Evolutionary conservation across 2,329 filamentous ascomycete genomes (phyloP), one percentile per base, ranked within the genome.

Genomic region (Daldinia sp.): DNA sequence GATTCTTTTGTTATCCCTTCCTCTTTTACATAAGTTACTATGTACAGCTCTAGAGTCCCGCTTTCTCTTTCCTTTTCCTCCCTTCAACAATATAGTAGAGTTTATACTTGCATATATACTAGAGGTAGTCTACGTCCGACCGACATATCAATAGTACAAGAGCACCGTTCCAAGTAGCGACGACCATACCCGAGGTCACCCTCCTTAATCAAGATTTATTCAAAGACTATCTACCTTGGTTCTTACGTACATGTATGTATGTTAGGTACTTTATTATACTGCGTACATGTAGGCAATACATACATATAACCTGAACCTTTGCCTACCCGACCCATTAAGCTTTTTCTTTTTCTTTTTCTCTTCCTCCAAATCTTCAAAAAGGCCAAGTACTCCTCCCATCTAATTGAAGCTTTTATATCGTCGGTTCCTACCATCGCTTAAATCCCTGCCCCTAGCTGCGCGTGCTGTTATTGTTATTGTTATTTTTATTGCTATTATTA

Each of bases 351-450:
- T 8, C 54, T 59, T 57, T 27, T 7, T 45, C 51, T 51, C 41
- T 8, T 25, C 17, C 32, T 51, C 30, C 35, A 45, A 57, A 47
- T 21, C 50, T 57, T 37, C 47, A 56, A 29, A 30, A 34, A n/a
- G n/a, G 27, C 29, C 34, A 19, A 27, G 25, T 29, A 10, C 29
- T 34, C 19, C 47, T 49, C 47, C 43, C 39, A 19, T 32, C 41
- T 15, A 45, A 50, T 58, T 50, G 30, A 21, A 54, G 47, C 59
- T 66, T n/a, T 66, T 51, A 52, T 60, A 37, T 51, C 49, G 25
- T 10, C 52, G 11, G 11, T 19, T 63, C 35, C 25, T 63, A 41
- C 49, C 58, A 25, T 50, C 48, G 29, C 15, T 49, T 25, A 21
- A 27, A 29, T 34, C 54, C 51, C 7, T 60, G 51, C 21, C 47